Evolutionary conservation across 768 basidiomycete species (phyloP).

Genomic region (Russula compacta): DNA sequence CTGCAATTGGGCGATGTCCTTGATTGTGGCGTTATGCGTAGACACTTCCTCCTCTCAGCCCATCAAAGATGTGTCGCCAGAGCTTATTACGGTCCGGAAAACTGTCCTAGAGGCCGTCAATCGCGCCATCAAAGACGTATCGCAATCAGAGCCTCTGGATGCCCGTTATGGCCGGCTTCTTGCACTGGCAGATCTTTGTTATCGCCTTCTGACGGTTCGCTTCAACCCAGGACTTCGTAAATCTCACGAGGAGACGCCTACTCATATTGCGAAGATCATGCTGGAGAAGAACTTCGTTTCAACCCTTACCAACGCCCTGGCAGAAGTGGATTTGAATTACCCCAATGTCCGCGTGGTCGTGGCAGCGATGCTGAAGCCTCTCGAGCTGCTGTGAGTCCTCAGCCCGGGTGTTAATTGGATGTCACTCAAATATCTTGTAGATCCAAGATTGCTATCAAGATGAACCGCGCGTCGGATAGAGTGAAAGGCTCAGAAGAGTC

Average conservation of each 20-base stretch:
- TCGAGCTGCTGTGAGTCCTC: slow-evolving; percentile 74
- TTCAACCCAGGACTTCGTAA: slow-evolving; percentile 46
- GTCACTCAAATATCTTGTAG: slow-evolving; percentile 32
- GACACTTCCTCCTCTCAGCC: slow-evolving; percentile 63
- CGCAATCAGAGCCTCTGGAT: slow-evolving; percentile 47
- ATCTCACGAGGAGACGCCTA: slow-evolving; percentile 63
- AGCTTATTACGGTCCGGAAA: slow-evolving; percentile 85
- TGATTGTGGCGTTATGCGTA: slow-evolving; percentile 88
- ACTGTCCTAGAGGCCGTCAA: slow-evolving; percentile 84
- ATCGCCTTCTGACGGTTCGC: slow-evolving; percentile 76
- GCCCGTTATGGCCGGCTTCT: slow-evolving; percentile 81
- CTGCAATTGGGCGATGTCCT: slow-evolving; percentile 83
- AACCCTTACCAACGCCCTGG: slow-evolving; percentile 75
- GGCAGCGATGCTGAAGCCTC: slow-evolving; percentile 77
- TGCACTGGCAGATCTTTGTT: slow-evolving; percentile 78
- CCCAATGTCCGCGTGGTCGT: slow-evolving; percentile 82
- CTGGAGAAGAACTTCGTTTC: slow-evolving; percentile 95
- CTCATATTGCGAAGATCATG: slow-evolving; percentile 96
- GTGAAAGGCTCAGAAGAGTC: slow-evolving; percentile 45
- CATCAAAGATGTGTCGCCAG: slow-evolving; percentile 65
- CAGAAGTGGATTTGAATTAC: slow-evolving; percentile 93
- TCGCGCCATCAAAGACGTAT: slow-evolving; percentile 75
- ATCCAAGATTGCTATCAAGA: slow-evolving; percentile 96
- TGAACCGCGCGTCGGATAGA: slow-evolving; percentile 74
- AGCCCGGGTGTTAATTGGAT: background rate